Conservation (phyloP, 2,329 filamentous ascomycete species). For the Hyphodiscus sp. region DNA sequence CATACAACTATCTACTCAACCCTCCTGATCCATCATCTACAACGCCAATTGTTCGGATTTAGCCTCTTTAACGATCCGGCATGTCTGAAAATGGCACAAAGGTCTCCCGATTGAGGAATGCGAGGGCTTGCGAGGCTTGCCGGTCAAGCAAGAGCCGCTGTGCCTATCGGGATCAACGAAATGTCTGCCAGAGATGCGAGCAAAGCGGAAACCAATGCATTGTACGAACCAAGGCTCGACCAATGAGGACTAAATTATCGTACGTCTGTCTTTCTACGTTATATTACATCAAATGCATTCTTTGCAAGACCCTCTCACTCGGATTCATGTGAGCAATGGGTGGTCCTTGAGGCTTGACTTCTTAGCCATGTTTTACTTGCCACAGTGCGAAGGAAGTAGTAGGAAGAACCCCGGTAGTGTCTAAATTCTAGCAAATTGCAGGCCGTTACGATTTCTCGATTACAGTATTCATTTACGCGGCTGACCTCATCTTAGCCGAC, state of each 20-base stretch:
- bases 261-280: conserved; percentile 5
- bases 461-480: not conserved
- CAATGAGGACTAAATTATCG: conserved; percentile 19
- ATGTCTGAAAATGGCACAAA: not conserved
- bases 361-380: too few relatives aligned
- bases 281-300: not conserved
- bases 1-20: not conserved
- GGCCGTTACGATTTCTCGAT: too few relatives aligned
- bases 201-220: conserved; percentile 20
- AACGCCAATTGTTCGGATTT: not conserved
- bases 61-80: not conserved
- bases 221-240: conserved; percentile 26
- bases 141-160: conserved; percentile 26
- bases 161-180: conserved; percentile 16
- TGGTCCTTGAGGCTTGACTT: too few relatives aligned
- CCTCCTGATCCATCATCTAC: not conserved
- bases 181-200: conserved; percentile 24
- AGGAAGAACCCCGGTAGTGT: too few relatives aligned
- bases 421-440: too few relatives aligned
- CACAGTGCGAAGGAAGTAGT: too few relatives aligned
- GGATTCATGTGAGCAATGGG: too few relatives aligned
- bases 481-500: conserved; percentile 4
- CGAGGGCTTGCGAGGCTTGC: conserved; percentile 28
- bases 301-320: too few relatives aligned
- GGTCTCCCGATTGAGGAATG: conserved; percentile 20